Evolutionary conservation across 2,329 filamentous ascomycete species (phyloP).

Genomic region (Lojkania enalia): DNA sequence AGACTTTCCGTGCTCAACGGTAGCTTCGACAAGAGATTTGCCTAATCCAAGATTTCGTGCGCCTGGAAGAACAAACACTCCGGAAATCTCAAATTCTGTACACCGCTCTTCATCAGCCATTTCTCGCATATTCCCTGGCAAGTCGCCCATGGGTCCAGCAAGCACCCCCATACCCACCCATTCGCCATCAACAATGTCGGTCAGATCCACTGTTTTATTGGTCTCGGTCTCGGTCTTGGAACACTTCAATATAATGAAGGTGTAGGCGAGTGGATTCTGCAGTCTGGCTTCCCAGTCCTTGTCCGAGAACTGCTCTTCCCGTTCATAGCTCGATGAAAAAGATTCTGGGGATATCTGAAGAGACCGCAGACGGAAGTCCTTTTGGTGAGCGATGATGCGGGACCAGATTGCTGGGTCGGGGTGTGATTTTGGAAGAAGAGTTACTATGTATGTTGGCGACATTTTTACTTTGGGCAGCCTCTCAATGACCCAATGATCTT

Average conservation of each 20-base stretch:
- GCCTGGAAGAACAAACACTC: constrained; percentile 32
- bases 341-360: constrained; percentile 17
- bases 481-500: too few species aligned
- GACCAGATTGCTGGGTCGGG: constrained; percentile 11
- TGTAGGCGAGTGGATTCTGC: constrained; percentile 17
- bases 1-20: constrained; percentile 19
- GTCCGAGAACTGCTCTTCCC: constrained; percentile 13
- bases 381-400: constrained; percentile 13
- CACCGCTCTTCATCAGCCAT: neutral
- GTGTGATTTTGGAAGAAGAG: constrained; percentile 14
- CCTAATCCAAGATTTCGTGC: constrained; percentile 32
- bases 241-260: constrained; percentile 12
- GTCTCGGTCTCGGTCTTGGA: neutral
- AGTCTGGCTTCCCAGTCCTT: constrained; percentile 21
- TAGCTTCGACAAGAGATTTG: constrained; percentile 27
- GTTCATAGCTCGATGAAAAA: constrained; percentile 21
- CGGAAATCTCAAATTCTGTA: constrained; percentile 28
- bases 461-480: neutral
- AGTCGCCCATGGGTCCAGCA: constrained; percentile 7
- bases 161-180: constrained; percentile 21
- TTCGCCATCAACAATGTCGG: neutral
- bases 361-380: constrained; percentile 19
- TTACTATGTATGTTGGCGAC: neutral
- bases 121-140: neutral
- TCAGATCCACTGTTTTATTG: neutral